These are phyloP conservation scores for Lasiosphaeria miniovina DNA, from an alignment of 495 filamentous ascomycete genomes.

Conservation along the genomic window DNA sequence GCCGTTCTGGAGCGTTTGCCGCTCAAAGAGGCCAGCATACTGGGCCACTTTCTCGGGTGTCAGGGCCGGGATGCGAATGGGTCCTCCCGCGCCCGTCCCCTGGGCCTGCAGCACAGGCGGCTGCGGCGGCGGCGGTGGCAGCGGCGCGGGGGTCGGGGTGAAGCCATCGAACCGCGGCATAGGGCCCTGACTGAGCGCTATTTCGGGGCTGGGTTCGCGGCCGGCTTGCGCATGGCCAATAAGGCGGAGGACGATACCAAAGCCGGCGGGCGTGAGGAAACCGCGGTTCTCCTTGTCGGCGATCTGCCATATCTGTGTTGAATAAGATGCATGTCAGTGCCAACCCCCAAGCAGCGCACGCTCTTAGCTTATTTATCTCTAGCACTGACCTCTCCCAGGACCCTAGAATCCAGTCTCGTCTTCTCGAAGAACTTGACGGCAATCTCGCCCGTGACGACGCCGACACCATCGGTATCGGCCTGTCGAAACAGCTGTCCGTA, in stretches of 20 bases:
- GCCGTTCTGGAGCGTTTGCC: constrained; percentile 74
- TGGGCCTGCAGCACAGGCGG: constrained; percentile 59
- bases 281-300: constrained; percentile 95
- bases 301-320: constrained; percentile 90
- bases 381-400: constrained; percentile 77
- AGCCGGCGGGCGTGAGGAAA: constrained; percentile 85
- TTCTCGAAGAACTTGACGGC: constrained; percentile 98
- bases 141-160: constrained; percentile 40
- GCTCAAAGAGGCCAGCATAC: constrained; percentile 82
- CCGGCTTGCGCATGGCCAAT: constrained; percentile 94
- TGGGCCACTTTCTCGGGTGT: constrained; percentile 85
- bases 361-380: neutral
- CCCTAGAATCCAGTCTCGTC: constrained; percentile 77
- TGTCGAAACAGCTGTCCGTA: constrained; percentile 88
- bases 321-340: constrained; percentile 8
- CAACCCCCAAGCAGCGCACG: neutral
- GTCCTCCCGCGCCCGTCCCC: constrained; percentile 57
- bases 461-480: constrained; percentile 83
- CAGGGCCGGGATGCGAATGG: constrained; percentile 86
- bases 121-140: constrained; percentile 48
- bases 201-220: constrained; percentile 71
- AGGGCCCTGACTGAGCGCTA: constrained; percentile 72
- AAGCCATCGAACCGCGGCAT: constrained; percentile 87
- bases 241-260: constrained; percentile 84
- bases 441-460: constrained; percentile 93